Conservation (phyloP, 768 basidiomycete genomes). For the Tricholoma terreum region DNA sequence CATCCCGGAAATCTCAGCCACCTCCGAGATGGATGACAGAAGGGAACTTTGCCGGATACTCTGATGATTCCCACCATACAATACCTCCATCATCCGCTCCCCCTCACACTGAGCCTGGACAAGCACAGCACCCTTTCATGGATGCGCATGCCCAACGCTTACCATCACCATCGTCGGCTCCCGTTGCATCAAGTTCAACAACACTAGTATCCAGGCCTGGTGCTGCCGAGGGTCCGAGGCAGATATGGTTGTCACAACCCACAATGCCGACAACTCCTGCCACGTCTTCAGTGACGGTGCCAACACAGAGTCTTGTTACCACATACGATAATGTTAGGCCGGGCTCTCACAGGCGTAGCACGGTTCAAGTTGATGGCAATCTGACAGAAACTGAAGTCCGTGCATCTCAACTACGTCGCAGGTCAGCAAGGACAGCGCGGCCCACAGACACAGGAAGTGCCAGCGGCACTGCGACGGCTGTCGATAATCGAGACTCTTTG, state of each 20-base stretch:
- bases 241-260: not conserved
- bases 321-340: not conserved
- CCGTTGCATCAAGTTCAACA: not conserved
- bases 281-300: not conserved
- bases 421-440: not conserved
- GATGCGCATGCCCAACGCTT: not conserved
- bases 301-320: not conserved
- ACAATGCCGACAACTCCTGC: not conserved
- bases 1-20: not conserved
- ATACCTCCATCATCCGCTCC: not conserved
- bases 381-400: not conserved
- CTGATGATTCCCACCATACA: not conserved
- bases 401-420: not conserved
- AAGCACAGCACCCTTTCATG: not conserved
- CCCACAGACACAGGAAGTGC: not conserved
- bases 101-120: not conserved
- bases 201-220: not conserved
- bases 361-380: not conserved
- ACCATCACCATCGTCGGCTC: not conserved
- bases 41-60: not conserved
- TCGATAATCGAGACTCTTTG: not conserved
- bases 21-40: not conserved
- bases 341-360: not conserved
- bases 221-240: not conserved
- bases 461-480: not conserved